These are phyloP conservation scores for Puccinellia tenuiflora DNA, from an alignment of 176 grass and related monocot species.

Conservation along the genomic window DNA sequence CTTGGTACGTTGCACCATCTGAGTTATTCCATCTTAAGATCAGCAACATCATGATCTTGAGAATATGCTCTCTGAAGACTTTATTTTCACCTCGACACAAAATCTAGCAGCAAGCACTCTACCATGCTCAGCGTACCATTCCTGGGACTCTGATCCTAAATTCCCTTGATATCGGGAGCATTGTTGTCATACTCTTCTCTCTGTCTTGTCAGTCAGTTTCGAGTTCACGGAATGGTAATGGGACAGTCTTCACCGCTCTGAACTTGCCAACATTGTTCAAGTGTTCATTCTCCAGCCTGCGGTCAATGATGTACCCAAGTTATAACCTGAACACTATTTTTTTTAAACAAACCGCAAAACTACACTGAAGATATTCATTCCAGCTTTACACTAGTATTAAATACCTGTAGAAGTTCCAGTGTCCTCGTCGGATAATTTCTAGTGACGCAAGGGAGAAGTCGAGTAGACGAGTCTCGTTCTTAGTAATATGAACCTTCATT, in stretches of 20 bases:
- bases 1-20: background rate
- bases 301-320: background rate
- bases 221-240: slow-evolving; percentile 79
- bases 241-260: slow-evolving; percentile 73
- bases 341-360: background rate
- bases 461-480: slow-evolving; percentile 45
- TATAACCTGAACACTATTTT: background rate
- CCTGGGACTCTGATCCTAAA: slow-evolving; percentile 11
- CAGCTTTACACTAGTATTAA: background rate
- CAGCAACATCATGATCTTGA: slow-evolving; percentile 7
- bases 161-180: slow-evolving; percentile 21
- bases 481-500: slow-evolving; percentile 41
- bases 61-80: slow-evolving; percentile 28
- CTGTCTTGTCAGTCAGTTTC: slow-evolving; percentile 49
- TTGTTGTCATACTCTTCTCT: background rate
- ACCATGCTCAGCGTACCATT: background rate
- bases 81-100: slow-evolving; percentile 38
- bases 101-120: slow-evolving; percentile 16
- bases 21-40: slow-evolving; percentile 40
- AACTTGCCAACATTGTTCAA: slow-evolving; percentile 87
- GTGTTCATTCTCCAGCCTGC: slow-evolving; percentile 88
- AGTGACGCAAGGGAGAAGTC: slow-evolving; percentile 78
- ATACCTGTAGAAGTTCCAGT: slow-evolving; percentile 96
- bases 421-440: slow-evolving; percentile 78
- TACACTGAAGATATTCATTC: background rate